Conservation (phyloP, 2,329 filamentous ascomycete species). For the Colletotrichum plurivorum region DNA sequence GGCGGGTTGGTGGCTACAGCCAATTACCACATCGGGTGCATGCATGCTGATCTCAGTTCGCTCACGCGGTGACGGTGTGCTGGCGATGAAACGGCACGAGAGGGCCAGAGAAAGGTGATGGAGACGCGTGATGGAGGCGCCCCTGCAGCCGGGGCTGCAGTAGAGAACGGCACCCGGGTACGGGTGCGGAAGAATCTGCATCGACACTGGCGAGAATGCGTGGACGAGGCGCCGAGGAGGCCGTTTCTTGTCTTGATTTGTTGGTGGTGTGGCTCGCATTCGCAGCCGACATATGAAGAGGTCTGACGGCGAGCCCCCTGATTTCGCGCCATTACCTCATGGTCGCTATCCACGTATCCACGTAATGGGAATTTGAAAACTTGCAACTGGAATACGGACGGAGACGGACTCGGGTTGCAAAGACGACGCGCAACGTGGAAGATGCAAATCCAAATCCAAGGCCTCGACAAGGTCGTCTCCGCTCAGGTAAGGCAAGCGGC, state of each 20-base stretch:
- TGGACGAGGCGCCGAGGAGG: neutral
- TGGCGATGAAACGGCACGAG: slow-evolving; percentile 28
- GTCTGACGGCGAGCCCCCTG: neutral
- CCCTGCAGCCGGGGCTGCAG: slow-evolving; percentile 21
- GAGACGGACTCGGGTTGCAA: too few species aligned
- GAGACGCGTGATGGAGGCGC: slow-evolving; percentile 21
- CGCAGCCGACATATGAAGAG: slow-evolving; percentile 1
- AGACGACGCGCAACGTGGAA: slow-evolving; percentile 5
- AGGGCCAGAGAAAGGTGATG: slow-evolving; percentile 17
- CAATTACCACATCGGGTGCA: slow-evolving; percentile 13
- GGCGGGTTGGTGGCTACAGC: slow-evolving; percentile 1
- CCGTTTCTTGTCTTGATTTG: neutral
- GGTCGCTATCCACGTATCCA: neutral
- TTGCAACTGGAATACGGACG: too few species aligned
- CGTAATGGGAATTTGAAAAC: too few species aligned
- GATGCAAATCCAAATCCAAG: slow-evolving; percentile 2
- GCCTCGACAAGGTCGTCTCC: slow-evolving; percentile 13
- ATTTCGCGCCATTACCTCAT: neutral
- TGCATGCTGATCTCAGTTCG: slow-evolving; percentile 27
- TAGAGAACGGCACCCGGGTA: neutral
- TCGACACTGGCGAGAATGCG: slow-evolving; percentile 6
- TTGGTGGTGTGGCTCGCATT: neutral
- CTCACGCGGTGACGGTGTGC: slow-evolving; percentile 20
- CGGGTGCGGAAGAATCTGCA: too few species aligned
- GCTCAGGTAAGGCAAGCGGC: slow-evolving; percentile 28